phyloP scores from a whole-genome alignment of 2,329 filamentous ascomycete genomes.

The Sclerotinia nivalis region DNA sequence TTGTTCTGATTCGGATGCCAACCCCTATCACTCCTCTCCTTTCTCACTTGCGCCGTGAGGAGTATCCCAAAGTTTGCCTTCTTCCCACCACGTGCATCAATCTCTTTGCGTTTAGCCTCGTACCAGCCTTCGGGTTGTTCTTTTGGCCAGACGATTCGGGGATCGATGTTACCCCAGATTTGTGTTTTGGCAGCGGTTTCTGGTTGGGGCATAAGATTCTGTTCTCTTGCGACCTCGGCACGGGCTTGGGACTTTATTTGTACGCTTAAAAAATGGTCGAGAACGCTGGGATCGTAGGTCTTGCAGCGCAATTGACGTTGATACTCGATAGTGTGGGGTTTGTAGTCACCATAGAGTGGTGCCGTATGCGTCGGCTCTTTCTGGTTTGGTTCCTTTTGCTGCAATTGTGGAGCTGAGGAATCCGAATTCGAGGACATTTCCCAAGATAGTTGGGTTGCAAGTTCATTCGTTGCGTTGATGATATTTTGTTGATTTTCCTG shows the following conservation, averaged over 20 bases:
- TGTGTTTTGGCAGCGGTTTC: constrained; percentile 34
- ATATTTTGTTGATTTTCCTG: neutral
- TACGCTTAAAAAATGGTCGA: constrained; percentile 22
- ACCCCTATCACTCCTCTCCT: constrained; percentile 29
- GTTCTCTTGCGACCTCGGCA: constrained; percentile 16
- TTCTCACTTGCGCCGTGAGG: constrained; percentile 28
- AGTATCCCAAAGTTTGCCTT: constrained; percentile 52
- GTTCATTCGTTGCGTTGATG: neutral
- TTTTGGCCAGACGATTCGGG: constrained; percentile 51
- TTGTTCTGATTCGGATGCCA: constrained; percentile 34
- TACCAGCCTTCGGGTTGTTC: constrained; percentile 50
- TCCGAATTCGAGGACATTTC: neutral
- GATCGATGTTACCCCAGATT: constrained; percentile 52
- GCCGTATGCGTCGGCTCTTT: neutral
- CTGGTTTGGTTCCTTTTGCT: neutral
- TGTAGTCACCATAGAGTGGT: constrained; percentile 21
- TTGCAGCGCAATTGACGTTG: constrained; percentile 15
- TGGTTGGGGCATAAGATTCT: constrained; percentile 20
- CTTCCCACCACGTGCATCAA: constrained; percentile 49
- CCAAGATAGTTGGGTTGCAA: neutral
- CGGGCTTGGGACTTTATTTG: constrained; percentile 17
- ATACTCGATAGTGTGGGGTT: constrained; percentile 20
- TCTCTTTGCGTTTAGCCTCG: constrained; percentile 51
- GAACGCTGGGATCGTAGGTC: constrained; percentile 22
- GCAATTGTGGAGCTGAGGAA: neutral